phyloP scores from a whole-genome alignment of 768 basidiomycete genomes.

The Lepiota venenata region DNA sequence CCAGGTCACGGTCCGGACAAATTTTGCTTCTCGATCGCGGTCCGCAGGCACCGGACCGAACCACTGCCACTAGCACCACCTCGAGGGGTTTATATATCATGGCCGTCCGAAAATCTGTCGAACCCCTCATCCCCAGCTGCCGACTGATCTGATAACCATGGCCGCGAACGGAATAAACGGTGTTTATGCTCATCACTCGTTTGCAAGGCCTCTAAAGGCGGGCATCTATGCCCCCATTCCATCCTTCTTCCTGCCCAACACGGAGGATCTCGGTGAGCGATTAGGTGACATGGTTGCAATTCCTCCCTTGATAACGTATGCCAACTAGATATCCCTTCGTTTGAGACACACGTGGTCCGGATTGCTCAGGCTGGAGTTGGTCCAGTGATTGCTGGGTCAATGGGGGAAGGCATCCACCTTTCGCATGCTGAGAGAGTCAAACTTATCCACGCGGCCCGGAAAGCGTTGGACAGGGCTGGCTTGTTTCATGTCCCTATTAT shows the following conservation, averaged over 20 bases:
- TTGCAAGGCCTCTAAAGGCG: conserved; percentile 56
- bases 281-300: background rate
- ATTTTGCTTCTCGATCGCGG: conserved; percentile 17
- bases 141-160: conserved; percentile 29
- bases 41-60: conserved; percentile 23
- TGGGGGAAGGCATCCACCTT: conserved; percentile 82
- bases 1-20: conserved; percentile 20
- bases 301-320: background rate
- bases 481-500: conserved; percentile 62
- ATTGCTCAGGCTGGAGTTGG: conserved; percentile 66
- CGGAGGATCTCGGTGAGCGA: conserved; percentile 79
- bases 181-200: conserved; percentile 23
- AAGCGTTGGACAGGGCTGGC: conserved; percentile 66
- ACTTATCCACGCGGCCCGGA: conserved; percentile 65
- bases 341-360: conserved; percentile 63
- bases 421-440: conserved; percentile 62
- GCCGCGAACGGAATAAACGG: conserved; percentile 34
- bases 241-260: conserved; percentile 72
- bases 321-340: conserved; percentile 54
- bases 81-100: conserved; percentile 12
- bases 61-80: background rate
- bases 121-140: conserved; percentile 15
- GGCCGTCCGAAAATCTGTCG: conserved; percentile 10
- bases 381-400: conserved; percentile 74
- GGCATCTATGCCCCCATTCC: conserved; percentile 88